Percentiles rank a stretch among this genome's conserved stretches.
phyloP scores from a whole-genome alignment of 192 early-diverging fungal species.

The Piromyces finnis region DNA sequence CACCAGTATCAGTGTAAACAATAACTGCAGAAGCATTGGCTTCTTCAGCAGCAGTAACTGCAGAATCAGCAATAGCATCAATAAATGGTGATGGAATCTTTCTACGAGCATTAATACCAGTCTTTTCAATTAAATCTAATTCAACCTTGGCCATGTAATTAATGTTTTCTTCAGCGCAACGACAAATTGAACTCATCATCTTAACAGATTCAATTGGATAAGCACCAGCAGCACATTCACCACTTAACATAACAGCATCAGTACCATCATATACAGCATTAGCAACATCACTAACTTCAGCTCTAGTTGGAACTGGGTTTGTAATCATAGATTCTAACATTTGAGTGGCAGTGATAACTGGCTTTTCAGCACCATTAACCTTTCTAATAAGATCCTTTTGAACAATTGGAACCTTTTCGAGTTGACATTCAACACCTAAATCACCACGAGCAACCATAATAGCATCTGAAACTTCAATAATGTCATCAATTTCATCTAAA shows the following conservation, averaged over 20 bases:
- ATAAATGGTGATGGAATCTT: constrained; percentile 54
- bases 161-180: constrained; percentile 80
- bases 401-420: constrained; percentile 74
- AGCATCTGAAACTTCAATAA: constrained; percentile 79
- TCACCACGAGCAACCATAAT: constrained; percentile 98
- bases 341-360: constrained; percentile 91
- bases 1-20: constrained; percentile 11
- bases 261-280: constrained; percentile 96
- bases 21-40: constrained; percentile 18
- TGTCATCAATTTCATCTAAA: constrained; percentile 96
- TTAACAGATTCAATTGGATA: constrained; percentile 79
- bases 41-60: constrained; percentile 68
- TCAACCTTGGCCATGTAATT: constrained; percentile 74
- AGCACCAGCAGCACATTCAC: constrained; percentile 90
- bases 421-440: constrained; percentile 91
- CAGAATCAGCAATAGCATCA: constrained; percentile 82
- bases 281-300: constrained; percentile 95
- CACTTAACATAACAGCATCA: constrained; percentile 98
- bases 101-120: background rate
- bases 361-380: constrained; percentile 92
- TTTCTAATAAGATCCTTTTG: constrained; percentile 99
- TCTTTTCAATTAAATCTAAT: constrained; percentile 19
- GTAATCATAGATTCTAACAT: constrained; percentile 86
- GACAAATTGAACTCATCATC: constrained; percentile 88
- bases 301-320: constrained; percentile 96